Evolutionary conservation across 352 stramenopile genomes (phyloP).

Genomic region (Phytophthora hibernalis): DNA sequence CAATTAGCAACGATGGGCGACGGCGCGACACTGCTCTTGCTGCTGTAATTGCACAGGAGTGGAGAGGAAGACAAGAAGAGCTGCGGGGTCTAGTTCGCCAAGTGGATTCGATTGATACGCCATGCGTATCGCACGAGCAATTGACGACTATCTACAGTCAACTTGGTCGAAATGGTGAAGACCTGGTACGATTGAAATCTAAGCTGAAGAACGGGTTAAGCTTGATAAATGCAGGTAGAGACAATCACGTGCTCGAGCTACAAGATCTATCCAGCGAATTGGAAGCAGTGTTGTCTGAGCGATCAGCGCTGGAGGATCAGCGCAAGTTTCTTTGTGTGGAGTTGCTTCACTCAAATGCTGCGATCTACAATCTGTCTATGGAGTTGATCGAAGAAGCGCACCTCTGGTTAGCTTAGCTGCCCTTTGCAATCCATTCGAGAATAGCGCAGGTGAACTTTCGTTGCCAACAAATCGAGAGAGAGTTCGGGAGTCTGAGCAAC

Average conservation of each 20-base stretch:
- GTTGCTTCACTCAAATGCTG: neutral
- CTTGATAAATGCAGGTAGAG: neutral
- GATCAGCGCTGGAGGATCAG: neutral
- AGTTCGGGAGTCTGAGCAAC: too few relatives aligned
- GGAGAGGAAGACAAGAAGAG: constrained; percentile 2
- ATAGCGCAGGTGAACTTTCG: too few relatives aligned
- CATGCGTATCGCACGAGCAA: constrained; percentile 1
- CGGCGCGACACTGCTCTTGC: constrained; percentile 11
- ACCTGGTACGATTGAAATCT: neutral
- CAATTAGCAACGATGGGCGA: constrained; percentile 5
- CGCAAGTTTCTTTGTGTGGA: constrained; percentile 5
- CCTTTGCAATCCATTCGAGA: neutral
- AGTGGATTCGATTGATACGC: neutral
- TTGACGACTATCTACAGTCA: neutral
- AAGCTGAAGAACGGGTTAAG: constrained; percentile 6
- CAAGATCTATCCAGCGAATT: constrained; percentile 4
- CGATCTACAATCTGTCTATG: neutral
- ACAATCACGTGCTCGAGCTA: neutral
- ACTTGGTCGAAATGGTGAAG: constrained; percentile 2
- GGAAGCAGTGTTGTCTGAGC: neutral
- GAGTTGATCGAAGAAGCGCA: constrained; percentile 8
- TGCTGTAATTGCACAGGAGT: constrained; percentile 10
- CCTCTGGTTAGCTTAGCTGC: neutral
- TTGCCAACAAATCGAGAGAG: too few relatives aligned
- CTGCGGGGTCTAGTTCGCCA: neutral